Conservation (phyloP, 164 flowering plant genomes). For the Cinnamomum micranthum region DNA sequence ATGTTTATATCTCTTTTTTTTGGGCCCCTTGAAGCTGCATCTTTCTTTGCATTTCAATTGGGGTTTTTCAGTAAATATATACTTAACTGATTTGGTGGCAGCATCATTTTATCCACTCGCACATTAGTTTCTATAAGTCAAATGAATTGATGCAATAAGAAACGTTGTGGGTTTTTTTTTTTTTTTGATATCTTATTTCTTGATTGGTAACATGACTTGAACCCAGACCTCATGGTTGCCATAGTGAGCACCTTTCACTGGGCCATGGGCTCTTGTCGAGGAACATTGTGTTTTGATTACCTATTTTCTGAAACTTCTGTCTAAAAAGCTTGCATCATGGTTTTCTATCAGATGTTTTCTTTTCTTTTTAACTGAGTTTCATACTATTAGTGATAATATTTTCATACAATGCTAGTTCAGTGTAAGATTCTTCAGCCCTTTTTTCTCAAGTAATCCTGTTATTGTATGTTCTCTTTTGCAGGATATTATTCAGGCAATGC, state of each 20-base stretch:
- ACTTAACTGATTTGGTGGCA: neutral
- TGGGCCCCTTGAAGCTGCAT: neutral
- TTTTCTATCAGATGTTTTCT: neutral
- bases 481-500: conserved; percentile 97
- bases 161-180: neutral
- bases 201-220: no score
- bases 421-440: no score
- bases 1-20: neutral
- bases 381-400: neutral
- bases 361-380: no score
- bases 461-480: conserved; percentile 25
- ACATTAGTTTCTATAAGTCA: neutral
- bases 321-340: neutral
- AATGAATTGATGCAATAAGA: neutral
- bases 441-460: neutral
- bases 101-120: neutral
- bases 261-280: neutral
- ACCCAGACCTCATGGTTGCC: no score
- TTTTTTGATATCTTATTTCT: no score
- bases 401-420: neutral
- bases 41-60: neutral
- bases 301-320: neutral
- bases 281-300: no score
- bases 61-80: neutral
- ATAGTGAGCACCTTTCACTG: neutral